Conservation (phyloP, 2,329 filamentous ascomycete species). For the Colletotrichum sp. region DNA sequence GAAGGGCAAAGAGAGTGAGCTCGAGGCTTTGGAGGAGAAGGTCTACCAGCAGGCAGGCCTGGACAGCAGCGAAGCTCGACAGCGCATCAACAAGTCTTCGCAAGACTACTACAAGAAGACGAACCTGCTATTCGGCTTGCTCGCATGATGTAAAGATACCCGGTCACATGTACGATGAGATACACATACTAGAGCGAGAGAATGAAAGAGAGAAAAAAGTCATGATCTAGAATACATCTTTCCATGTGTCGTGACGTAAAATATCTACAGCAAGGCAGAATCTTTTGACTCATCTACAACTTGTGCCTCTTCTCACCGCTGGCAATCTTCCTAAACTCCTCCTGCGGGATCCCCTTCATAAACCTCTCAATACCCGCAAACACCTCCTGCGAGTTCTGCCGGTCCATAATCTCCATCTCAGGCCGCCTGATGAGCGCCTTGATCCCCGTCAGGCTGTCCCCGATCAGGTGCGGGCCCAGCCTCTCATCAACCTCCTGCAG, state of each 20-base stretch:
- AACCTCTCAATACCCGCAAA: slow-evolving; percentile 87
- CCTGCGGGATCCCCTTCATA: slow-evolving; percentile 79
- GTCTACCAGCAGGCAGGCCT: slow-evolving; percentile 52
- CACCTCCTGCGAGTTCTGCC: slow-evolving; percentile 82
- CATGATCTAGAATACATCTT: neutral
- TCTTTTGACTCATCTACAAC: slow-evolving; percentile 55
- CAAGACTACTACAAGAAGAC: slow-evolving; percentile 85
- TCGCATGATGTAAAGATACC: slow-evolving; percentile 48
- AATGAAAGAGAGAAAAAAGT: neutral
- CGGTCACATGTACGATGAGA: neutral
- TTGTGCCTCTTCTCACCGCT: slow-evolving; percentile 94
- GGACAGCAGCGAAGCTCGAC: slow-evolving; percentile 48
- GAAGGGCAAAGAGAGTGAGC: slow-evolving; percentile 28
- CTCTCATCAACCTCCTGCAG: slow-evolving; percentile 81
- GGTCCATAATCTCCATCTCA: slow-evolving; percentile 74
- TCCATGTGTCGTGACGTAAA: neutral
- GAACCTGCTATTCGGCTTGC: slow-evolving; percentile 79
- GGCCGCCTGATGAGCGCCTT: slow-evolving; percentile 83
- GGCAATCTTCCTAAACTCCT: slow-evolving; percentile 86
- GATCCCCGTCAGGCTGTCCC: slow-evolving; percentile 80
- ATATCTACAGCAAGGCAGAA: neutral
- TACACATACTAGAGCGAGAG: neutral
- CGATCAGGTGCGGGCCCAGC: slow-evolving; percentile 79
- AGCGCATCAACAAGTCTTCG: slow-evolving; percentile 66
- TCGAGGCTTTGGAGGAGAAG: slow-evolving; percentile 51